Evolutionary conservation across 2,329 filamentous ascomycete species (phyloP), one percentile per base, ranked within the genome.

Genomic region (Fragosphaeria purpurea): DNA sequence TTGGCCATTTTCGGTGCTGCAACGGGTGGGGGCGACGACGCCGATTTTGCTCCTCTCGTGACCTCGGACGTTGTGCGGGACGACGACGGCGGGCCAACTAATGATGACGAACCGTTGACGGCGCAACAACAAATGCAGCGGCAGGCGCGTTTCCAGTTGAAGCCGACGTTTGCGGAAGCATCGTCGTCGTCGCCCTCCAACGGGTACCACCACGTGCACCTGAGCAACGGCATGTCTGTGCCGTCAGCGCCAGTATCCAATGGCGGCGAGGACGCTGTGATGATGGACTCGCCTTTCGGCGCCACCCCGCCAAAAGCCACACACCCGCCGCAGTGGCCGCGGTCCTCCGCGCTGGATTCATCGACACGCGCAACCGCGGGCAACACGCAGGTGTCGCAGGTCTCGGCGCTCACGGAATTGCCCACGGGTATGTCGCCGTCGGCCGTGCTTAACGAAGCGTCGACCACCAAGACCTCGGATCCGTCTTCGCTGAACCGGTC

Each of bases 401-500:
- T 74, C 43, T 85, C 83, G 5, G 74, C 70, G 1, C 66, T 83
- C 43, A 81, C 78, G 12, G 69, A 76, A 22, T 65, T 83, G 3
- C 77, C 80, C 1, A 67, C 73, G 0, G 79, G 77, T 4, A 69
- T 80, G 48, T 79, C 77, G 5, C 79, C 79, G 11, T 79, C 76
- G 32, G 76, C 75, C 10, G 65, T 77, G 52, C 70, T 83, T 48
- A 96, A 97, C 60, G 89, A 95, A 60, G 91, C 89, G 2, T 95
- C 89, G 2, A 94, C 90, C 1, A 95, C 90, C n/a, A 93, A 95
- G 67, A 90, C 86, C 2, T 88, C 86, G 1, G 82, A 86, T 54
- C 78, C 80, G 22, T 22, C 22, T 6, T 88, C 85, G 4, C 70
- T 71, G 12, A 70, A 73, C 53, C 63, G 70, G 48, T 83, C 82